Evolutionary conservation across 1,284 basidiomycete species (phyloP), one percentile per base, ranked within the genome.

Genomic region (Marasmius oreades): DNA sequence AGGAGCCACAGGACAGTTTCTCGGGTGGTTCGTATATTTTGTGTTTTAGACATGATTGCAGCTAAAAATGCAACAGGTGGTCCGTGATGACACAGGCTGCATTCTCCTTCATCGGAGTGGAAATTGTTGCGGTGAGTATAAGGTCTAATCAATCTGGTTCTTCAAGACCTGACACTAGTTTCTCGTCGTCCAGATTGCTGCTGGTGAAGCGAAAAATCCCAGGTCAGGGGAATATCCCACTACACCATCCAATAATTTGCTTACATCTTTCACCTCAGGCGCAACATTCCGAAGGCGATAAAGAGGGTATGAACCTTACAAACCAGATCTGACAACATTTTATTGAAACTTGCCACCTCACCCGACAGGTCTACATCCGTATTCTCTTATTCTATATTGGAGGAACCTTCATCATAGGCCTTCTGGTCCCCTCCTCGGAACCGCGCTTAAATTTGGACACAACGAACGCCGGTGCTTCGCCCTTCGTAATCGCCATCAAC

Each of bases 41-140:
- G 10, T 34, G 22, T 10, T 42, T 11, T 26, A 18, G n/a, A 18
- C 11, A 31, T 1, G 10, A 33, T 20, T 23, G 8, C 24, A 3
- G 18, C 23, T 20, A 3, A 48, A 37, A 4, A 28, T 37, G 12
- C 5, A 28, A 26, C 31, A 57, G 55, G 57, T 59, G 84, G 81
- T 78, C 82, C 24, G 85, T 86, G 34, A 75, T 86, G 73, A 81
- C 83, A 1, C 84, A 88, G 63, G 91, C 92, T 8, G 90, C 90
- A 1, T 95, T 95, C 77, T 89, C 87, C 11, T 94, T 86, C 75
- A 84, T 86, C 59, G 81, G 85, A 51, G 93, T 92, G 8, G 93
- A 95, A 70, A 89, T 95, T 60, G 89, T 95, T 43, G 92, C 91
- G 36, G 86, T 94, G 70, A 31, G 28, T 31, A 31, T 31, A 10